These are phyloP conservation scores for Entomortierella lignicola DNA, from an alignment of 192 early-diverging fungal species.

Conservation along the genomic window DNA sequence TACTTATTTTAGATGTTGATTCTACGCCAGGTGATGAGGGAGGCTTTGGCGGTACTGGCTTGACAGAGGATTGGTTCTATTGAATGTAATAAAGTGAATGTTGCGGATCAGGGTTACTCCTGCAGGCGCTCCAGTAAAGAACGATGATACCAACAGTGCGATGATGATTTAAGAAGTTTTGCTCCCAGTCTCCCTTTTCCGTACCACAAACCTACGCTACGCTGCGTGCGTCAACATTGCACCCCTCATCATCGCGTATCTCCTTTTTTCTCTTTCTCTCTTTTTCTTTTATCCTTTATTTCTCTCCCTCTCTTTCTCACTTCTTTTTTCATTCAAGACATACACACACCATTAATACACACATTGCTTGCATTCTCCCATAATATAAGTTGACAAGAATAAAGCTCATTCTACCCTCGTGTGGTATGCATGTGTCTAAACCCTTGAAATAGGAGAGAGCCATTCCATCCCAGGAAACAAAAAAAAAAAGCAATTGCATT, in stretches of 20 bases:
- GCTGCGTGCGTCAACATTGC: too few species aligned
- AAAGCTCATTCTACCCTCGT: not conserved
- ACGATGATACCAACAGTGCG: not conserved
- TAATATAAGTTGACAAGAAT: not conserved
- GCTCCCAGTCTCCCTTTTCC: too few species aligned
- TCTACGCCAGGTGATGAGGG: slow-evolving; percentile 12
- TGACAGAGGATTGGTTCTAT: slow-evolving; percentile 26
- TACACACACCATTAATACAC: too few species aligned
- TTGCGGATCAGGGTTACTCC: not conserved
- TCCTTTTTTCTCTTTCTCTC: too few species aligned
- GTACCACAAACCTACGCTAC: too few species aligned
- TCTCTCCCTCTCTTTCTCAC: too few species aligned
- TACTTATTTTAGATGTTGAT: not conserved
- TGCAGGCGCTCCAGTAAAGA: not conserved
- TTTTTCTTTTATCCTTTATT: too few species aligned
- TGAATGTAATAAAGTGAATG: too few species aligned
- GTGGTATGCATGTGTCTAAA: not conserved
- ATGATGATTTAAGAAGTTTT: too few species aligned
- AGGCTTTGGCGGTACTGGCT: slow-evolving; percentile 43
- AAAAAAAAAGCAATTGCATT: too few species aligned
- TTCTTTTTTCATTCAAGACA: too few species aligned
- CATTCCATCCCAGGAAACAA: not conserved
- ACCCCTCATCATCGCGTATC: too few species aligned
- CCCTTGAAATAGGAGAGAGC: not conserved
- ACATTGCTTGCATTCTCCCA: not conserved